Percentiles rank a stretch among this genome's conserved stretches.
These are phyloP conservation scores for Lycium barbarum DNA, from an alignment of 257 asterid species.

Conservation along the genomic window DNA sequence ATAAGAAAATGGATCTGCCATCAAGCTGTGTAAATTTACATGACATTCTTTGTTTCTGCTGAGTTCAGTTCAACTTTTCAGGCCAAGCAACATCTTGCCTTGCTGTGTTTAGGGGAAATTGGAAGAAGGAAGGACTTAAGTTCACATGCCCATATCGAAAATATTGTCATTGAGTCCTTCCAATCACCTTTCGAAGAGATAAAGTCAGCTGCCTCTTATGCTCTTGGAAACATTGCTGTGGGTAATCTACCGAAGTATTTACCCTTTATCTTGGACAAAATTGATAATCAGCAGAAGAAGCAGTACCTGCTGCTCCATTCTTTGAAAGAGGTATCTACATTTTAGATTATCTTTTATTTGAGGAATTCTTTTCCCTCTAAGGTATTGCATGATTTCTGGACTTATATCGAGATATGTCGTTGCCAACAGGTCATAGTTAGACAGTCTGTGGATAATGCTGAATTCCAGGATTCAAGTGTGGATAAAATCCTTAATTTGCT, in stretches of 20 bases:
- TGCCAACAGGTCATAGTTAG: slow-evolving; percentile 88
- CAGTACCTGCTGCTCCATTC: slow-evolving; percentile 97
- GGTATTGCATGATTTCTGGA: slow-evolving; percentile 3
- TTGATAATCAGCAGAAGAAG: slow-evolving; percentile 99
- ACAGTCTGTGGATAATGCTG: slow-evolving; percentile 97
- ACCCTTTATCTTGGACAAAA: slow-evolving; percentile 93
- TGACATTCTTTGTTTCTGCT: slow-evolving; percentile 1
- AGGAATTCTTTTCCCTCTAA: slow-evolving; percentile 14
- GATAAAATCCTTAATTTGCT: slow-evolving; percentile 87
- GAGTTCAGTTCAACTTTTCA: slow-evolving; percentile 37
- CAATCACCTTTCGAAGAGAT: slow-evolving; percentile 99
- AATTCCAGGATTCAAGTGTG: slow-evolving; percentile 93
- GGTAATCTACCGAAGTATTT: slow-evolving; percentile 92
- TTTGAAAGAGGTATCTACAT: slow-evolving; percentile 76
- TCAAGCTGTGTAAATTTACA: background rate
- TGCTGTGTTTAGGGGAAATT: slow-evolving; percentile 96
- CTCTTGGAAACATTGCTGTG: slow-evolving; percentile 97
- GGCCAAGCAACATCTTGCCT: slow-evolving; percentile 94
- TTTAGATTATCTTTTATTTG: slow-evolving; percentile 29
- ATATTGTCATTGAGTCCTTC: slow-evolving; percentile 89
- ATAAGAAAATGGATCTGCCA: background rate
- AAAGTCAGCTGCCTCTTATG: slow-evolving; percentile 99
- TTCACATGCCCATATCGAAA: slow-evolving; percentile 84
- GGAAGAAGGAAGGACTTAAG: slow-evolving; percentile 99
- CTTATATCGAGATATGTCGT: slow-evolving; percentile 25